Base-by-base conservation (phyloP, 371 early-diverging fungal genomes). In the Mortierella sp. region DNA sequence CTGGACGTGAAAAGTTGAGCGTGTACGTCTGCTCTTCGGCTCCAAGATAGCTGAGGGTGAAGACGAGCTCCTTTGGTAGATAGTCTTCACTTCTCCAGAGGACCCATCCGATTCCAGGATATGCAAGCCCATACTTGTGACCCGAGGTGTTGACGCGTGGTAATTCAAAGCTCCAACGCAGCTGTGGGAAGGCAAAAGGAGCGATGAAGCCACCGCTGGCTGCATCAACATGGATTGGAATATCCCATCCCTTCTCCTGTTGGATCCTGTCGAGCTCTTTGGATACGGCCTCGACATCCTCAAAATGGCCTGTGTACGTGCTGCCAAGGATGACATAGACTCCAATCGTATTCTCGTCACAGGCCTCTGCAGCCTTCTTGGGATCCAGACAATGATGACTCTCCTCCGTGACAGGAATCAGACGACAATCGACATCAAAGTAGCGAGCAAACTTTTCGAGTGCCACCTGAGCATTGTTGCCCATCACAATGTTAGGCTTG, bases 231-330 rank as follows among this genome's bases (percentile, higher is more conserved):
- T 90, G 90, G 59, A 90, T 88, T 0, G 85, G 87, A 27, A 90
- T 67, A 21, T 84, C 81, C 54, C 72, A 68, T 0, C 88, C 90
- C 40, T 62, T 86, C 17, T 84, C 78, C 29, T 63, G 53, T 54
- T 87, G 64, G 60, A 86, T 82, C 43, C 79, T 79, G 27, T 88
- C 89, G 56, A 94, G 79, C 21, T 86, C 79, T 6, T 84, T 73
- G 47, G 85, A 77, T 71, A 92, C 80, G n/a, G 71, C 81, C 48
- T 84, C 73, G 19, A 90, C 91, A 68, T 89, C 85, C 70, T 94
- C 94, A 65, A 86, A 93, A 63, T 92, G 91, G 54, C 93, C 93
- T 7, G 93, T 94, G 71, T 90, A 94, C 17, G 92, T 92, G 48
- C 88, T 87, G 10, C 94, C 94, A 28, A 94, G 79, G 51, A 85